Evolutionary conservation across 31 red algal species (phyloP).

Genomic region (Odonthalia washingtoniensis): DNA sequence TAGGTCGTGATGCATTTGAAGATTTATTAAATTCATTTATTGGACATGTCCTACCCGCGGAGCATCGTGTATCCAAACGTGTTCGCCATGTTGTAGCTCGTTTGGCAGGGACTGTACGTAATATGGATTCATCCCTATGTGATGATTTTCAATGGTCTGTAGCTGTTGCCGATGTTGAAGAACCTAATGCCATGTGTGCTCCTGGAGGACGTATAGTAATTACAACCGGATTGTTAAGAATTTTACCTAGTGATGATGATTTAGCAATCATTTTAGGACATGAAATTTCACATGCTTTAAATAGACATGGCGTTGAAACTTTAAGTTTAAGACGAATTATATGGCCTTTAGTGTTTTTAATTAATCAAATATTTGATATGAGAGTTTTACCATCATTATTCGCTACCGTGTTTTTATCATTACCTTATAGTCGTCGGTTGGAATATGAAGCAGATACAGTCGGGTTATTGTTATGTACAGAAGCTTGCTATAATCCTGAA

Average conservation of each 20-base stretch:
- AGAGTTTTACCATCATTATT: slow-evolving; percentile 61
- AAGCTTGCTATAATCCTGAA: slow-evolving; percentile 91
- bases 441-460: slow-evolving; percentile 95
- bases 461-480: slow-evolving; percentile 76
- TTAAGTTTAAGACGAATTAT: slow-evolving; percentile 76
- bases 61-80: slow-evolving; percentile 47
- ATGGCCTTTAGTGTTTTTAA: slow-evolving; percentile 60
- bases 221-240: slow-evolving; percentile 80
- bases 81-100: slow-evolving; percentile 73
- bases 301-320: slow-evolving; percentile 88
- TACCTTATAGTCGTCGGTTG: slow-evolving; percentile 81
- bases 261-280: slow-evolving; percentile 89
- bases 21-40: slow-evolving; percentile 47
- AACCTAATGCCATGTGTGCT: slow-evolving; percentile 88
- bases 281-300: slow-evolving; percentile 93
- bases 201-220: slow-evolving; percentile 92
- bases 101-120: slow-evolving; percentile 64
- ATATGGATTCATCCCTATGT: slow-evolving; percentile 15
- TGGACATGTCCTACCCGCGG: slow-evolving; percentile 51
- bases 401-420: slow-evolving; percentile 54
- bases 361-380: slow-evolving; percentile 66
- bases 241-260: slow-evolving; percentile 73
- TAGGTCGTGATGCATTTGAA: slow-evolving; percentile 70
- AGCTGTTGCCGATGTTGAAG: slow-evolving; percentile 64
- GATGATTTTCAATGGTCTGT: slow-evolving; percentile 87